Conservation (phyloP, 768 basidiomycete species). For the Lactarius sanguifluus region DNA sequence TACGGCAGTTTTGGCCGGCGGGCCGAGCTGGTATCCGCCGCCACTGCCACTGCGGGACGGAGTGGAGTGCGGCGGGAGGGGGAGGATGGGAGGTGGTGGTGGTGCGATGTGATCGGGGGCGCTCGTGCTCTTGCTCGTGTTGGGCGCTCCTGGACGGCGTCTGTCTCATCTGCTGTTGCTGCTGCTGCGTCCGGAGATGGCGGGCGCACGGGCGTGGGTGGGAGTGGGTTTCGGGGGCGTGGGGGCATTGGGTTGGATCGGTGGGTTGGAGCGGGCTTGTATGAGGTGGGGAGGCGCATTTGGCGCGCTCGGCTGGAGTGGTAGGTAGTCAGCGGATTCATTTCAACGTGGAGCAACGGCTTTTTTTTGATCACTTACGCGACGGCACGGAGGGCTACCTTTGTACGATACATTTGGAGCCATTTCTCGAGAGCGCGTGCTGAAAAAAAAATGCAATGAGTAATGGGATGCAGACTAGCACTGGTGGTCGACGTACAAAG, state of each 20-base stretch:
- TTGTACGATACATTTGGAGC: slow-evolving; percentile 66
- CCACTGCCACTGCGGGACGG: no score
- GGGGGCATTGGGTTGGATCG: slow-evolving; percentile 36
- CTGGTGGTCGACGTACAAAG: slow-evolving; percentile 51
- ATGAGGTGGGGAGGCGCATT: slow-evolving; percentile 64
- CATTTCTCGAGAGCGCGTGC: slow-evolving; percentile 61
- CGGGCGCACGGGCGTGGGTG: slow-evolving; percentile 34
- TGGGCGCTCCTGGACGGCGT: no score
- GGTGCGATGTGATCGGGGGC: slow-evolving; percentile 13
- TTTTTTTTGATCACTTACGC: slow-evolving; percentile 58
- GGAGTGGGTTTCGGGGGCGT: slow-evolving; percentile 35
- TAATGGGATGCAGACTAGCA: slow-evolving; percentile 5
- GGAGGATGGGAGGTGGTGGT: not conserved
- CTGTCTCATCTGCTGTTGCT: slow-evolving; percentile 24
- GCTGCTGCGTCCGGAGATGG: slow-evolving; percentile 15
- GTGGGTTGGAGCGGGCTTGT: slow-evolving; percentile 35
- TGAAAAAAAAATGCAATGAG: slow-evolving; percentile 35
- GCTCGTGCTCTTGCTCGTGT: not conserved
- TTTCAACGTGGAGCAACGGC: slow-evolving; percentile 16
- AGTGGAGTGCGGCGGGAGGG: not conserved
- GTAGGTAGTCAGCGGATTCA: slow-evolving; percentile 7
- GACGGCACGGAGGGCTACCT: slow-evolving; percentile 74
- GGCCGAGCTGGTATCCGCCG: slow-evolving; percentile 29
- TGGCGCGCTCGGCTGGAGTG: slow-evolving; percentile 70
- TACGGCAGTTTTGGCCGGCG: slow-evolving; percentile 38